Conservation (phyloP, 2,329 filamentous ascomycete species). For the Ophiostoma australiae region DNA sequence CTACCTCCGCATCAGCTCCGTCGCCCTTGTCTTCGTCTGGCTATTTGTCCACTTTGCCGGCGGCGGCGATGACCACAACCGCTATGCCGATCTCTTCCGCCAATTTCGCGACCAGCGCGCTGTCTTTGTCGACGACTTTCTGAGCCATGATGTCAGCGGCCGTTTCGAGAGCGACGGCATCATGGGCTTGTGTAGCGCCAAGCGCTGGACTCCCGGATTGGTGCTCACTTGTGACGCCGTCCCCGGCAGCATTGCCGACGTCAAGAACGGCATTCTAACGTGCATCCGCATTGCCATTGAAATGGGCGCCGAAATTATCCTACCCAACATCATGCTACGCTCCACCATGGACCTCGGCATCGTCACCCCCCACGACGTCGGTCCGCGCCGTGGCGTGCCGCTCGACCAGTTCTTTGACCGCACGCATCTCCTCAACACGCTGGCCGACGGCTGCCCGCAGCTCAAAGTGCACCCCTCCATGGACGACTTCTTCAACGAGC, state of each 20-base stretch:
- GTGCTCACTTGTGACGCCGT: slow-evolving; percentile 42
- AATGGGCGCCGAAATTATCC: slow-evolving; percentile 41
- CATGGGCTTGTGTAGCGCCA: slow-evolving; percentile 35
- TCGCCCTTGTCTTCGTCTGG: slow-evolving; percentile 30
- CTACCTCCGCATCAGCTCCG: slow-evolving; percentile 30
- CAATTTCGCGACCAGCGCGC: slow-evolving; percentile 34
- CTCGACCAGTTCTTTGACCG: slow-evolving; percentile 37
- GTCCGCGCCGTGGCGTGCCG: slow-evolving; percentile 31
- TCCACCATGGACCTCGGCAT: slow-evolving; percentile 33
- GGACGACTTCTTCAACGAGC: slow-evolving; percentile 35
- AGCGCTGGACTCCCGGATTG: slow-evolving; percentile 39
- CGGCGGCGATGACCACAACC: slow-evolving; percentile 15
- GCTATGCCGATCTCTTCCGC: slow-evolving; percentile 29
- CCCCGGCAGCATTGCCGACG: slow-evolving; percentile 41
- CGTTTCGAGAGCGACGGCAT: slow-evolving; percentile 34
- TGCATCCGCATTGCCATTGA: slow-evolving; percentile 46
- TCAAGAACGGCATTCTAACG: slow-evolving; percentile 43
- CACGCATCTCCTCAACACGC: slow-evolving; percentile 32
- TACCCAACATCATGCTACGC: slow-evolving; percentile 37
- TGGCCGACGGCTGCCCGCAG: slow-evolving; percentile 36
- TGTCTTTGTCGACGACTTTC: slow-evolving; percentile 35
- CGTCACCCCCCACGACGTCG: slow-evolving; percentile 29
- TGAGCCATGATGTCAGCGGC: slow-evolving; percentile 35
- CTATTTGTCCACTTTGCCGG: slow-evolving; percentile 30
- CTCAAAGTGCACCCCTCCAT: slow-evolving; percentile 36